phyloP scores from a whole-genome alignment of 2,329 filamentous ascomycete genomes.

The Mycosphaerelloides madeirae region DNA sequence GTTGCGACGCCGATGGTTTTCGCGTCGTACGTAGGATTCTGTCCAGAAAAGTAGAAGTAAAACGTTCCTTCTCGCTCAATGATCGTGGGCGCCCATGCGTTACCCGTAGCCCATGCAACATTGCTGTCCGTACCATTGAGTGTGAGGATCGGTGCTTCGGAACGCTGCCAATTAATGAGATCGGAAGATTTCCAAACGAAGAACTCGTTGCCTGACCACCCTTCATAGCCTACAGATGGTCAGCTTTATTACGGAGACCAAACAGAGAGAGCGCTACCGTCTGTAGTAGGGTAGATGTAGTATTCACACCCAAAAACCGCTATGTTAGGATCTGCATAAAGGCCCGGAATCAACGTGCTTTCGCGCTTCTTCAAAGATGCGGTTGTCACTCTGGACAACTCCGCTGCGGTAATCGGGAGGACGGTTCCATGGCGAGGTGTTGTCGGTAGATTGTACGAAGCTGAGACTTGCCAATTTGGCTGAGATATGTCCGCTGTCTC shows the following conservation, averaged over 20 bases:
- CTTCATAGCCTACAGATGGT: too few species aligned
- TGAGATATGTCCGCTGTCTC: slow-evolving; percentile 48
- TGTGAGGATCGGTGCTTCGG: slow-evolving; percentile 40
- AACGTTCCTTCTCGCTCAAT: slow-evolving; percentile 23
- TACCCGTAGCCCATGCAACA: slow-evolving; percentile 35
- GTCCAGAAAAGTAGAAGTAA: slow-evolving; percentile 32
- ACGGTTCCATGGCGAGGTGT: slow-evolving; percentile 54
- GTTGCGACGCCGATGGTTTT: slow-evolving; percentile 29
- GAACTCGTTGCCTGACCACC: too few species aligned
- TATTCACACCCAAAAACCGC: slow-evolving; percentile 42
- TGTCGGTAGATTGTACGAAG: slow-evolving; percentile 43
- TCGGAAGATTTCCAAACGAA: too few species aligned
- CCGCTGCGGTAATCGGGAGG: slow-evolving; percentile 47
- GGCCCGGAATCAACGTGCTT: slow-evolving; percentile 17
- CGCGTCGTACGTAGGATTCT: slow-evolving; percentile 26
- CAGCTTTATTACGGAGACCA: too few species aligned
- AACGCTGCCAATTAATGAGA: slow-evolving; percentile 41
- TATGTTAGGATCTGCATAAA: slow-evolving; percentile 46
- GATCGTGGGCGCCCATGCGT: slow-evolving; percentile 33
- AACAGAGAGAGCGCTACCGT: too few species aligned
- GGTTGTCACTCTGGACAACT: slow-evolving; percentile 30
- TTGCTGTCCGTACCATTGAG: slow-evolving; percentile 45
- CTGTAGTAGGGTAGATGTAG: slow-evolving; percentile 48
- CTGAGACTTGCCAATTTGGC: slow-evolving; percentile 47
- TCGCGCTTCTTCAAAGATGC: slow-evolving; percentile 10